Conservation (phyloP, 2,329 filamentous ascomycete genomes). For the Chaetomiaceae sp. region DNA sequence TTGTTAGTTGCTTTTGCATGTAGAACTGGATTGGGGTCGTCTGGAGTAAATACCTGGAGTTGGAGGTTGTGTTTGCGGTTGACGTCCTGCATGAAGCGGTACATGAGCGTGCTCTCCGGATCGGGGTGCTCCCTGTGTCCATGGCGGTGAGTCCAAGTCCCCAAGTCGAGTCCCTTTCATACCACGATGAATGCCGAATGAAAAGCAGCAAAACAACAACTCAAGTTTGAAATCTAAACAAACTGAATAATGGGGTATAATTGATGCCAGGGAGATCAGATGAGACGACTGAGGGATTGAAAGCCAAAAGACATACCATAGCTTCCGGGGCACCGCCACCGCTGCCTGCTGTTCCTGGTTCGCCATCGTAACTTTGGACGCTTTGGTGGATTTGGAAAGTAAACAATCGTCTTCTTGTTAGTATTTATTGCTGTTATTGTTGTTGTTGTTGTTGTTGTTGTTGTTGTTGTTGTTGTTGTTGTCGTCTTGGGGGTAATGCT, state of each 20-base stretch:
- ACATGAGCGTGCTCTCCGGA: slow-evolving; percentile 59
- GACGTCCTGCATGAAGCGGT: slow-evolving; percentile 59
- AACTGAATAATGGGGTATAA: no score
- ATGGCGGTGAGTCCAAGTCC: background rate
- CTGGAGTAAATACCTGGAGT: slow-evolving; percentile 60
- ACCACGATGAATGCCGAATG: no score
- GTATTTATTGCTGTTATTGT: no score
- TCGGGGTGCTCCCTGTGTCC: slow-evolving; percentile 51
- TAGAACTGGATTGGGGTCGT: no score
- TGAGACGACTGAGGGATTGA: background rate
- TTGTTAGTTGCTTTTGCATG: no score
- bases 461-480: no score
- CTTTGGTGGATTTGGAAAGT: background rate
- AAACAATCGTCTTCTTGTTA: slow-evolving; percentile 2
- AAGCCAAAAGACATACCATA: slow-evolving; percentile 40
- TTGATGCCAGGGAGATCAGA: no score
- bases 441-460: no score
- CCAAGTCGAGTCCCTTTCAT: background rate
- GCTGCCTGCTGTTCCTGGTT: background rate
- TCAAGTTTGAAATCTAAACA: no score
- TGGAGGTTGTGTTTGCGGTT: slow-evolving; percentile 54
- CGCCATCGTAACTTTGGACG: slow-evolving; percentile 7
- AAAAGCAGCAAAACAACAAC: no score
- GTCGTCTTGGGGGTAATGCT: no score
- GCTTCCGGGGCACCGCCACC: slow-evolving; percentile 48